phyloP scores from a whole-genome alignment of 306 rosid genomes.

The Acacia melanoxylon region DNA sequence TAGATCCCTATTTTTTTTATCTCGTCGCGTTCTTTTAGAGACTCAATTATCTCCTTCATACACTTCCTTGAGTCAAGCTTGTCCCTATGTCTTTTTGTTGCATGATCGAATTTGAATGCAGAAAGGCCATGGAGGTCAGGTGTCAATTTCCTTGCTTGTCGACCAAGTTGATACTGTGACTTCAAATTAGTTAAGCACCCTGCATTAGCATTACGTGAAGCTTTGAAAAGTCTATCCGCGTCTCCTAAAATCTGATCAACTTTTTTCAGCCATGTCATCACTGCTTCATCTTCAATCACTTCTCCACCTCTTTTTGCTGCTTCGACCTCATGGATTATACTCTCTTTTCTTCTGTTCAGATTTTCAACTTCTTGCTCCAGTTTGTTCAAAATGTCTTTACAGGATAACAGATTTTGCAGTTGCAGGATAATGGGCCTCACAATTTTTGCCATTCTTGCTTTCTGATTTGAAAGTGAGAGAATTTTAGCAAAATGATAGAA shows the following conservation, averaged over 20 bases:
- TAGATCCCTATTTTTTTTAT: no score
- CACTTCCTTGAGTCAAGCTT: no score
- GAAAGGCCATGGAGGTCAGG: no score
- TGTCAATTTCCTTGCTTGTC: slow-evolving; percentile 11
- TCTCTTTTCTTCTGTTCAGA: neutral
- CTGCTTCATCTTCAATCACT: neutral
- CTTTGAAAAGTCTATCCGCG: neutral
- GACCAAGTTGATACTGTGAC: slow-evolving; percentile 3
- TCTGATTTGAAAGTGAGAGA: no score
- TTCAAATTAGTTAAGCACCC: neutral
- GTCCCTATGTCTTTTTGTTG: neutral
- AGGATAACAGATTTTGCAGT: no score
- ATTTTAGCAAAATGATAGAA: no score
- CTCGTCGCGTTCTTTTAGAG: no score
- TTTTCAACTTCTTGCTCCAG: neutral
- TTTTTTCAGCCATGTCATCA: neutral
- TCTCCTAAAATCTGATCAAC: neutral
- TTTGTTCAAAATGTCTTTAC: no score
- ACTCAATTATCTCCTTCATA: neutral
- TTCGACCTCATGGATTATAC: neutral
- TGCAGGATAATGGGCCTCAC: no score
- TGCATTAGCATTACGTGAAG: neutral
- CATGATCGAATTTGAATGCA: no score
- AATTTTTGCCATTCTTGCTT: no score
- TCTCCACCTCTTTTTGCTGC: neutral